phyloP scores from a whole-genome alignment of 805 yeast species.

The Cyberlindnera japonica region DNA sequence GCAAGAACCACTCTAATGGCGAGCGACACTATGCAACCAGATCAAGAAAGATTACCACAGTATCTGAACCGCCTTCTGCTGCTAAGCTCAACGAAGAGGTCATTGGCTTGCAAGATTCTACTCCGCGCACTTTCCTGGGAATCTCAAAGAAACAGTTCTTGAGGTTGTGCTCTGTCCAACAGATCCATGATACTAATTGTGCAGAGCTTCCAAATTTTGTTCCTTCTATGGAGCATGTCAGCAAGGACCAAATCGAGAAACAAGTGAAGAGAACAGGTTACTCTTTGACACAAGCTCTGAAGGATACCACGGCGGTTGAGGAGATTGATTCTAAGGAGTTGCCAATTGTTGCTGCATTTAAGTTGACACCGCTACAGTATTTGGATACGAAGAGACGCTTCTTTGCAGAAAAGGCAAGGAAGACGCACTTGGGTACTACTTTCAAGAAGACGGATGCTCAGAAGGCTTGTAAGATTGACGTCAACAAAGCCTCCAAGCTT shows the following conservation, averaged over 20 bases:
- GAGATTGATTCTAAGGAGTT: slow-evolving; percentile 14
- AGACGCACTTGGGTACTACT: slow-evolving; percentile 64
- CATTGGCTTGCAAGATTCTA: neutral
- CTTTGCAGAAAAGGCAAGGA: slow-evolving; percentile 82
- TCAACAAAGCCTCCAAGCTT: slow-evolving; percentile 88
- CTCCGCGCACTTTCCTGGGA: slow-evolving; percentile 7
- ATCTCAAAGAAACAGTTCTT: slow-evolving; percentile 14
- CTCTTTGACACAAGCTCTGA: slow-evolving; percentile 10
- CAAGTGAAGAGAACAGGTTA: slow-evolving; percentile 15
- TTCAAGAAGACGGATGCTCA: slow-evolving; percentile 97
- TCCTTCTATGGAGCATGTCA: slow-evolving; percentile 16
- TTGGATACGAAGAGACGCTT: slow-evolving; percentile 73
- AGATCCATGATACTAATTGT: slow-evolving; percentile 19
- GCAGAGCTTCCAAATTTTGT: slow-evolving; percentile 19
- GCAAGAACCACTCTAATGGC: slow-evolving; percentile 1
- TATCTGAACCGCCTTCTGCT: neutral
- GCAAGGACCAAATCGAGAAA: slow-evolving; percentile 8
- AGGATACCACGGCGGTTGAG: slow-evolving; percentile 10
- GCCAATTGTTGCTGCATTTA: slow-evolving; percentile 16
- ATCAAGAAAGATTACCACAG: slow-evolving; percentile 7
- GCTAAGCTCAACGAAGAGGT: neutral
- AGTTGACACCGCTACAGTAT: slow-evolving; percentile 23
- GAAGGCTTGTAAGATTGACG: slow-evolving; percentile 96
- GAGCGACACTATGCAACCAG: slow-evolving; percentile 16
- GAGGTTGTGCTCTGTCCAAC: slow-evolving; percentile 15